A percentile compares a stretch with the other conserved stretches of the same genome.
phyloP scores from a whole-genome alignment of 805 yeast species.

The Tetrapisispora nanseiensis region DNA sequence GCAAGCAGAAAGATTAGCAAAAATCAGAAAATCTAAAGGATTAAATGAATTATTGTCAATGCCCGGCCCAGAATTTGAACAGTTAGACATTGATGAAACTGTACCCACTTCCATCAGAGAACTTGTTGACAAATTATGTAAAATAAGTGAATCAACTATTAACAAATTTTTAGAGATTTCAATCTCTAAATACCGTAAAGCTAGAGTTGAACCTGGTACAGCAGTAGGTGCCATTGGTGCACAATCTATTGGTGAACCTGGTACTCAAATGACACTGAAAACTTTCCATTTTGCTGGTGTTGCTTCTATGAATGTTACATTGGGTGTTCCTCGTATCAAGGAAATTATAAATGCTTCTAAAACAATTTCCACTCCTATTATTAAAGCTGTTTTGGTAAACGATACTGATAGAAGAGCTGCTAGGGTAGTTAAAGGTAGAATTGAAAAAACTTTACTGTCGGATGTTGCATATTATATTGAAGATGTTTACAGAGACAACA shows the following conservation, averaged over 20 bases:
- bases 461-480: conserved; percentile 86
- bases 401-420: conserved; percentile 96
- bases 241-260: conserved; percentile 98
- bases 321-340: conserved; percentile 98
- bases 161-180: conserved; percentile 64
- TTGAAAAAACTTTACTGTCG: conserved; percentile 80
- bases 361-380: conserved; percentile 90
- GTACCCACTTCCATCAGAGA: conserved; percentile 30
- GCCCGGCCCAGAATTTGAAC: conserved; percentile 38
- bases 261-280: conserved; percentile 95
- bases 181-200: conserved; percentile 70
- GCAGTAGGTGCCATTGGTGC: conserved; percentile 99
- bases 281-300: conserved; percentile 99
- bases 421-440: conserved; percentile 93
- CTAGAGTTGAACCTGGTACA: conserved; percentile 96
- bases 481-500: conserved; percentile 78
- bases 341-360: conserved; percentile 97
- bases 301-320: conserved; percentile 95
- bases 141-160: conserved; percentile 54
- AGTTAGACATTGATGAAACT: conserved; percentile 31
- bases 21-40: conserved; percentile 44
- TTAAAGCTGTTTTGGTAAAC: conserved; percentile 86
- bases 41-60: conserved; percentile 37
- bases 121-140: conserved; percentile 54
- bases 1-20: conserved; percentile 50